Conservation (phyloP, 495 filamentous ascomycete genomes). For the Beverwykella pulmonaria region DNA sequence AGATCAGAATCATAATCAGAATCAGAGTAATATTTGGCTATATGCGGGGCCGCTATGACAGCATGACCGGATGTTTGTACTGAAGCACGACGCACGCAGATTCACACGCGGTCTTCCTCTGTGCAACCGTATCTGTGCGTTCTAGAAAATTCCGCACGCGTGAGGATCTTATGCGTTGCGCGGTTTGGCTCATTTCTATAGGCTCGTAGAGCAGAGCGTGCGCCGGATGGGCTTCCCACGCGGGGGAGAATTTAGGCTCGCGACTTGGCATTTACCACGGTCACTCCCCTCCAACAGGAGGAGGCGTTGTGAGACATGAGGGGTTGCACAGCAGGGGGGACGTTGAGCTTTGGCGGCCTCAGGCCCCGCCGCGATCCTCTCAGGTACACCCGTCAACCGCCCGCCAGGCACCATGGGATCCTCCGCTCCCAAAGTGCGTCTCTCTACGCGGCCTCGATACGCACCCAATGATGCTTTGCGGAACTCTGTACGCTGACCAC, state of each 20-base stretch:
- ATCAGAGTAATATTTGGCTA: constrained; percentile 1
- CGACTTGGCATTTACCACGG: neutral
- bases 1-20: neutral
- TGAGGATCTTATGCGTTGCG: constrained; percentile 6
- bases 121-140: neutral
- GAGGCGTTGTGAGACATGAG: constrained; percentile 17
- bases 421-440: neutral
- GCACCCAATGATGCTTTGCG: neutral
- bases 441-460: neutral
- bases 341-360: constrained; percentile 10
- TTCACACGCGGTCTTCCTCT: neutral
- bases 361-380: neutral
- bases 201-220: neutral
- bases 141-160: constrained; percentile 29
- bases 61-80: constrained; percentile 28
- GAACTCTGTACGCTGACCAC: neutral
- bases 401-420: neutral
- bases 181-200: neutral
- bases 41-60: constrained; percentile 16
- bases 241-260: constrained; percentile 17
- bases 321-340: neutral
- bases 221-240: constrained; percentile 6
- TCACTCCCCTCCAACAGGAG: neutral
- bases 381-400: constrained; percentile 6
- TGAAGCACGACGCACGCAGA: constrained; percentile 9